phyloP scores from a whole-genome alignment of 495 filamentous ascomycete species.

The Hyaloscypha hepaticicola region DNA sequence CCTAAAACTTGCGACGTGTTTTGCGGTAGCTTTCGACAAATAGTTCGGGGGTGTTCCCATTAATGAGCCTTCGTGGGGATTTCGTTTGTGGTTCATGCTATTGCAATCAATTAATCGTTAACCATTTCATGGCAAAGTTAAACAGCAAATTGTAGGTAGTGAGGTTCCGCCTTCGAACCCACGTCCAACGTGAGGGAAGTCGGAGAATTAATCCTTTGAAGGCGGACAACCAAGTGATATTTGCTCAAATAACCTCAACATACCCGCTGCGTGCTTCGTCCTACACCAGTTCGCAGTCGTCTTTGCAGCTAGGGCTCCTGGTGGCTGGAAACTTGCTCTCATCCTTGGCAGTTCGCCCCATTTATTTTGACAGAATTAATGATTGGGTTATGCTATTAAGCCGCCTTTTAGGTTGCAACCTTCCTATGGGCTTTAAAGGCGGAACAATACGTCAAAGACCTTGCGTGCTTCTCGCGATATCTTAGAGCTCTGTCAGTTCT shows the following conservation, averaged over 20 bases:
- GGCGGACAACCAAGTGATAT: conserved; percentile 1
- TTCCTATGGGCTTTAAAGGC: not conserved
- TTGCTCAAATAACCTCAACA: conserved; percentile 14
- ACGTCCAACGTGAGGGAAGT: not conserved
- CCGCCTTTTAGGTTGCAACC: not conserved
- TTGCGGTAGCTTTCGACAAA: too few species aligned
- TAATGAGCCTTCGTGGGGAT: too few species aligned
- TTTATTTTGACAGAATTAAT: not conserved
- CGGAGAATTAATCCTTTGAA: not conserved
- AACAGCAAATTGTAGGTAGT: not conserved
- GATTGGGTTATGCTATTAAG: not conserved
- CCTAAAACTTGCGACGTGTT: too few species aligned
- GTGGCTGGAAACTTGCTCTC: conserved; percentile 19
- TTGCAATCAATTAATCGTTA: not conserved
- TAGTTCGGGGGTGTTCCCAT: too few species aligned
- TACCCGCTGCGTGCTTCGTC: not conserved
- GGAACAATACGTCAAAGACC: not conserved
- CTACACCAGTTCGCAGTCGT: not conserved
- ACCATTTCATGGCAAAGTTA: not conserved
- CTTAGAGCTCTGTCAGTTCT: not conserved
- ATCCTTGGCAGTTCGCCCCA: not conserved
- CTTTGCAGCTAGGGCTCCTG: not conserved
- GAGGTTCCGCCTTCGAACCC: not conserved
- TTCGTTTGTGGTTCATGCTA: too few species aligned
- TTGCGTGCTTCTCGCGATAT: not conserved